A percentile compares a stretch with the other conserved stretches of the same genome.
These are phyloP conservation scores for Inga laurina DNA, from an alignment of 306 rosid species.

Conservation along the genomic window DNA sequence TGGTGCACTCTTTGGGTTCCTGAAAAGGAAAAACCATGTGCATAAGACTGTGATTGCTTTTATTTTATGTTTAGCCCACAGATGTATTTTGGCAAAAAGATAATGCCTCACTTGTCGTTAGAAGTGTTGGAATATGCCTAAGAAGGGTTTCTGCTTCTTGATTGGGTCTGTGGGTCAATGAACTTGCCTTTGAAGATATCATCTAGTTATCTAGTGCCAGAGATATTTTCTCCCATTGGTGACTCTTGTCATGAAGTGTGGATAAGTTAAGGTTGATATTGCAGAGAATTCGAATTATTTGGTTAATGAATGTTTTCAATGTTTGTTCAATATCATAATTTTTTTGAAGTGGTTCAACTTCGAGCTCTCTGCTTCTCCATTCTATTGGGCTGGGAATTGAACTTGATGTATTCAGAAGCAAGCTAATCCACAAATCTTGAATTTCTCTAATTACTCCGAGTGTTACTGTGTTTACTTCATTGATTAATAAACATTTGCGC, in stretches of 20 bases:
- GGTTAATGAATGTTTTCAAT: background rate
- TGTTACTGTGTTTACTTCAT: background rate
- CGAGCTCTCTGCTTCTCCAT: background rate
- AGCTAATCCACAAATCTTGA: background rate
- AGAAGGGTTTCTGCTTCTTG: background rate
- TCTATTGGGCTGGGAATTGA: background rate
- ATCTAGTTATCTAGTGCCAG: background rate
- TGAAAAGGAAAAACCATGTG: background rate
- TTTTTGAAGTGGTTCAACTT: background rate
- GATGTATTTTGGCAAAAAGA: background rate
- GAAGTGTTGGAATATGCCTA: background rate
- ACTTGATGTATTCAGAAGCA: background rate
- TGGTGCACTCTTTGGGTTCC: background rate
- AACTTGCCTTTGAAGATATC: background rate
- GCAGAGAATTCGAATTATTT: background rate
- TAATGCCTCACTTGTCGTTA: background rate
- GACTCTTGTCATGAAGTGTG: background rate
- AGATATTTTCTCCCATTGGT: background rate
- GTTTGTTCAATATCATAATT: background rate
- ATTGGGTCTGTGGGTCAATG: constrained; percentile 8
- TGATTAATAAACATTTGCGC: background rate
- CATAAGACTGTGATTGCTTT: background rate
- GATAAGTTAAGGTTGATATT: background rate
- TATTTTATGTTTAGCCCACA: background rate
- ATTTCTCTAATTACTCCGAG: background rate